Percentiles rank a stretch among this genome's conserved stretches.
These are phyloP conservation scores for Saccharomyces hybrid DNA, from an alignment of 1,139 yeast species.

Conservation along the genomic window DNA sequence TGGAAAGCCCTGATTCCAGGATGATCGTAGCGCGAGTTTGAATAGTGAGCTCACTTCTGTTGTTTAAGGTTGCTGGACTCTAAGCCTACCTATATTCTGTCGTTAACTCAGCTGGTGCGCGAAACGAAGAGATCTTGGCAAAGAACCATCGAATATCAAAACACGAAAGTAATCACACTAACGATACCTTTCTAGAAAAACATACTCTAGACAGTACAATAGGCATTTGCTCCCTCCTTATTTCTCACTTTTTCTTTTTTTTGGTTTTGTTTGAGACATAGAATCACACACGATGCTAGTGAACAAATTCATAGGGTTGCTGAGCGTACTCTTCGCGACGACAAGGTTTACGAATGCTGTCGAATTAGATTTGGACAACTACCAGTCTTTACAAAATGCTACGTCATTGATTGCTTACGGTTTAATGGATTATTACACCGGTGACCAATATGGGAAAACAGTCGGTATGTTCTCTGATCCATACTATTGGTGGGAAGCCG, in stretches of 20 bases:
- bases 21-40: neutral
- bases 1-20: neutral
- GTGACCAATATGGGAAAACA: slow-evolving; percentile 60
- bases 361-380: slow-evolving; percentile 34
- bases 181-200: neutral
- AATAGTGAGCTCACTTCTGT: neutral
- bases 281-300: neutral
- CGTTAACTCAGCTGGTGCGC: neutral
- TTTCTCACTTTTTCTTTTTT: neutral
- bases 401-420: slow-evolving; percentile 61
- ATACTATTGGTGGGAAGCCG: slow-evolving; percentile 98
- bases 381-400: slow-evolving; percentile 40
- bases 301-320: neutral
- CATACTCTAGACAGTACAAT: neutral
- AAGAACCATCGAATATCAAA: neutral
- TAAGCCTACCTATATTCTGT: neutral
- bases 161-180: neutral
- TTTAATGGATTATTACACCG: slow-evolving; percentile 77
- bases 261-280: neutral
- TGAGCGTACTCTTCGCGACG: slow-evolving; percentile 1
- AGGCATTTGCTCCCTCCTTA: neutral
- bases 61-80: neutral
- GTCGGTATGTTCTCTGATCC: slow-evolving; percentile 80
- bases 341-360: slow-evolving; percentile 17
- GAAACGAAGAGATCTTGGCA: neutral